These are phyloP conservation scores for Beauveria rudraprayagi DNA, from an alignment of 2,329 filamentous ascomycete species.

Conservation along the genomic window DNA sequence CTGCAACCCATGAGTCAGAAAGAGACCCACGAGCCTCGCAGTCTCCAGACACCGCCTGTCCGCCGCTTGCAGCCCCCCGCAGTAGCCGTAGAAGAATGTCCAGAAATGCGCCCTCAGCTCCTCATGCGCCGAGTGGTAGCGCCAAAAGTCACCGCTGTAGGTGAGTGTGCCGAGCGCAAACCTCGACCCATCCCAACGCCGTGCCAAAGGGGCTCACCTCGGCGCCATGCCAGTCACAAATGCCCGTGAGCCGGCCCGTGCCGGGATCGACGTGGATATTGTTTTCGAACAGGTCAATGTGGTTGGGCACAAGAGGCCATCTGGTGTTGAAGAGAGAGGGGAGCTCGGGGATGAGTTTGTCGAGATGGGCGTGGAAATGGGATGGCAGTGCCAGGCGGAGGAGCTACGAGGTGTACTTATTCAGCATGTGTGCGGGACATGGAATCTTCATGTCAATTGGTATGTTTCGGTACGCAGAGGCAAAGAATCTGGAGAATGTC, in stretches of 20 bases:
- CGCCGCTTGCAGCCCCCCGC: background rate
- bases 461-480: too few species aligned
- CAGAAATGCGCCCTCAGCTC: background rate
- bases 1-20: background rate
- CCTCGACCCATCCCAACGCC: constrained; percentile 20
- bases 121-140: background rate
- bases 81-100: background rate
- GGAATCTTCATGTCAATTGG: too few species aligned
- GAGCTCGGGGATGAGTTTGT: too few species aligned
- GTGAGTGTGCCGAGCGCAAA: constrained; percentile 9
- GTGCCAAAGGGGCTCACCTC: constrained; percentile 21
- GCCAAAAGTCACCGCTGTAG: background rate
- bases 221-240: constrained; percentile 23
- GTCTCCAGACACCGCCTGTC: background rate
- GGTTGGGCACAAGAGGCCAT: constrained; percentile 17
- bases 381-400: too few species aligned
- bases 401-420: too few species aligned
- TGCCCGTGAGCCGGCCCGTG: constrained; percentile 21
- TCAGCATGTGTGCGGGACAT: too few species aligned
- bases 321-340: too few species aligned
- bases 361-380: too few species aligned
- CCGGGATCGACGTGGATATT: constrained; percentile 22
- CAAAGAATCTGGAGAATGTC: too few species aligned
- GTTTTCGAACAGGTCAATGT: constrained; percentile 22
- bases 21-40: background rate